Base-by-base conservation (phyloP, 805 yeast genomes). In the Kluyveromyces siamensis region DNA sequence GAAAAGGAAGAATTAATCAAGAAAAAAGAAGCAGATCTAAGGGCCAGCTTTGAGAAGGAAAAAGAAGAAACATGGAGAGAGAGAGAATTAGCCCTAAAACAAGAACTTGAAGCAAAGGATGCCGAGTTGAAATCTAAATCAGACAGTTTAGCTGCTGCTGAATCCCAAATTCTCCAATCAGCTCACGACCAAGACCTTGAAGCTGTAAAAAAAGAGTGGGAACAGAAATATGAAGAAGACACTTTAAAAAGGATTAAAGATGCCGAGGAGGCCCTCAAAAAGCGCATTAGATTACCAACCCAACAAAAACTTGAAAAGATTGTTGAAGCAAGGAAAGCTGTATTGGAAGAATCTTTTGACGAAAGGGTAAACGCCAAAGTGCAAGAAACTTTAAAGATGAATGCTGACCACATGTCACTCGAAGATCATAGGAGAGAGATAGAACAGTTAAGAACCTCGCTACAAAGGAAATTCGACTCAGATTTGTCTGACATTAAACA, bases 301-400 rank as follows among this genome's bases (percentile, higher is more conserved):
- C 81, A 80, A 57, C 74, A 73, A 44, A 83, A 77, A 50, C 74
- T 84, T 62, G 76, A 80, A n/a, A 80, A 75, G 41, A 73, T 73
- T 46, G 68, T 77, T 27, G 80, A 76, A 51, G 66, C 63, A 43
- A 72, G 72, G 35, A 66, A 57, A 48, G 44, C 50, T 13, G 59
- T 60, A 42, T 44, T 62, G 13, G 64, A 59, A 48, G 55, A 52
- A 16, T 58, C 55, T 16, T 61, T 55, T 41, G 52, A 58, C 17
- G 47, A 52, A 37, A 57, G 54, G 37, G 48, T 60, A 1, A 38
- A 52, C 10, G 54, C 53, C 19, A 53, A 49, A 17, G 54, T 54
- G 2, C 30, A 47, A 10, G 49, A 49, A 42, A 33, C 50, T n/a
- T 27, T 27, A n/a, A 21, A 38, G 13, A 44, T 54, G 9, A 52